Evolutionary conservation across 768 basidiomycete genomes (phyloP), one percentile per base, ranked within the genome.

Genomic region (Boletus reticuloceps): DNA sequence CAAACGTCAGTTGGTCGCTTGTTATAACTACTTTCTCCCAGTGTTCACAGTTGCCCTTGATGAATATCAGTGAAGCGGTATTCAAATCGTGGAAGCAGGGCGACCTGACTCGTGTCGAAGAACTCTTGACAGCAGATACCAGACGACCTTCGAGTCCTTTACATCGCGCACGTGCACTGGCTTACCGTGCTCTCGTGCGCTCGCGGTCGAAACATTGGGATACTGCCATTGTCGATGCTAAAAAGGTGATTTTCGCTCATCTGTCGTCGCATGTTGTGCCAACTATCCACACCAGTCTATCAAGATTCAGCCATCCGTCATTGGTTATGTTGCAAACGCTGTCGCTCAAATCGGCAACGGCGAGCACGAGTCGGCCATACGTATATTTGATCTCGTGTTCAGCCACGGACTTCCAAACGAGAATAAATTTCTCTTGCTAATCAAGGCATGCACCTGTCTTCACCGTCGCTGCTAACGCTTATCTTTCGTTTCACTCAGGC

Each of bases 21-120:
- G 4, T 17, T 27, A 36, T 47, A 1, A 48, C 13, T 17, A 5
- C 3, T 19, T 10, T 5, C 19, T 14, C 4, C 5, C 9, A 57
- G 56, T 4, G 0, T 47, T 22, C n/a, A 5, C 4, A 50, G 57
- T 10, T 54, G 7, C 58, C 58, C 3, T 31, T 59, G 4, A 42
- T 58, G 7, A 3, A 7, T 41, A 25, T 59, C 14, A 16, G 22
- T 2, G 16, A 50, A 8, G 6, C 3, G 12, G 31, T 5, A 42
- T 54, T 50, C 22, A 11, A n/a, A 5, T 53, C 40, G 3, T 59
- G 58, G 58, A 47, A 0, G n/a, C 22, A 38, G 8, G 43, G 43
- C 4, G 16, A 53, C 16, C 34, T 58, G 6, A 14, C 14, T 8
- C 31, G 37, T 0, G 36, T n/a, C 0, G 52, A 60, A 50, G 29